Percentiles rank a stretch among this genome's conserved stretches.
Conservation (phyloP, 2,329 filamentous ascomycete species). For the Reticulascus tulasneorum region DNA sequence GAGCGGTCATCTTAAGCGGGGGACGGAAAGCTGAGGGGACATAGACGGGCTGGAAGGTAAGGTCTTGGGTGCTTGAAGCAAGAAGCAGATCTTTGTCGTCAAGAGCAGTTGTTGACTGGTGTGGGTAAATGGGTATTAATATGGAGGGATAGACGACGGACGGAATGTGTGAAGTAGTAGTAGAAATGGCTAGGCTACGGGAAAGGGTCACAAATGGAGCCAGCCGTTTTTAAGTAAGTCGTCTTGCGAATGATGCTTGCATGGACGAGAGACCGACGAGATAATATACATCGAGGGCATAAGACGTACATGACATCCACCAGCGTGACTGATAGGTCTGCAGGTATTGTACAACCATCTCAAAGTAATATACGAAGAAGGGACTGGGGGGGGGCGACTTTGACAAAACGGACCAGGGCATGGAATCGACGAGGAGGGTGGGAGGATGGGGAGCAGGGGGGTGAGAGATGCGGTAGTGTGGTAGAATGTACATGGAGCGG, state of each 20-base stretch:
- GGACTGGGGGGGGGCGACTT: slow-evolving; percentile 12
- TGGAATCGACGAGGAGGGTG: slow-evolving; percentile 3
- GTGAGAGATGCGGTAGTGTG: slow-evolving; percentile 1
- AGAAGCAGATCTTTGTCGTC: neutral
- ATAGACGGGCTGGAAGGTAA: slow-evolving; percentile 2
- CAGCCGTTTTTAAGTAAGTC: slow-evolving; percentile 9
- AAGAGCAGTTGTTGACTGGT: neutral
- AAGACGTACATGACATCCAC: slow-evolving; percentile 10
- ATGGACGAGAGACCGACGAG: slow-evolving; percentile 17
- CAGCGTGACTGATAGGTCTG: slow-evolving; percentile 9
- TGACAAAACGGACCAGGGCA: slow-evolving; percentile 5
- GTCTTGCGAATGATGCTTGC: slow-evolving; percentile 10
- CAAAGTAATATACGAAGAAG: slow-evolving; percentile 9
- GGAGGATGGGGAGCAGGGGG: slow-evolving; percentile 2
- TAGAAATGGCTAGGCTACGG: slow-evolving; percentile 8
- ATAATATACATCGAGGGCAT: slow-evolving; percentile 13
- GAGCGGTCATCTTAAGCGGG: slow-evolving; percentile 14
- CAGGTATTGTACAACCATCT: slow-evolving; percentile 8
- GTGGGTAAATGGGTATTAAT: slow-evolving; percentile 4
- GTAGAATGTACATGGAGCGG: slow-evolving; percentile 12
- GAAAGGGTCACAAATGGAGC: slow-evolving; percentile 15
- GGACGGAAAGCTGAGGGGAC: slow-evolving; percentile 2
- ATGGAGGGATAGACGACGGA: slow-evolving; percentile 3
- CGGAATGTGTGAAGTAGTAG: neutral
- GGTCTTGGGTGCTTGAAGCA: slow-evolving; percentile 1